Percentiles rank a stretch among this genome's conserved stretches.
These are phyloP conservation scores for Tetraselmis chui DNA, from an alignment of 139 green algal species.

Conservation along the genomic window DNA sequence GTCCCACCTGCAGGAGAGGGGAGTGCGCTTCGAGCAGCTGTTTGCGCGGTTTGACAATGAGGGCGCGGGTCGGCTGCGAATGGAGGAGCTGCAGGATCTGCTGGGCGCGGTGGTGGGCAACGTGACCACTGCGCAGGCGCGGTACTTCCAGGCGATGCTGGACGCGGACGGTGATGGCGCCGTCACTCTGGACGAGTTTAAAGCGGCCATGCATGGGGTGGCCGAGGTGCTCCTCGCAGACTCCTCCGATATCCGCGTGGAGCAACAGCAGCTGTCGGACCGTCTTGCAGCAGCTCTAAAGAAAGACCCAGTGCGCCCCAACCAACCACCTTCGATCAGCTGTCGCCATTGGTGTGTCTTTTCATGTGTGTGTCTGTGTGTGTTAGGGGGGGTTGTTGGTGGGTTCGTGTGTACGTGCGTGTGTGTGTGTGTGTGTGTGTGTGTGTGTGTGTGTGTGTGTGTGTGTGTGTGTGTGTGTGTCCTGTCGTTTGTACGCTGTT, in stretches of 20 bases:
- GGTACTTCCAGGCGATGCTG: constrained; percentile 24
- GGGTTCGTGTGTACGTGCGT: no score
- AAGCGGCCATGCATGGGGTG: background rate
- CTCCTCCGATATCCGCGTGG: background rate
- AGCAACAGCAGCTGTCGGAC: background rate
- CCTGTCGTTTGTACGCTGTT: no score
- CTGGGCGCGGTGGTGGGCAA: background rate
- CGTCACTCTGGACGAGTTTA: constrained; percentile 29
- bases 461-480: no score
- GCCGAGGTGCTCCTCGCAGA: background rate
- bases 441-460: no score
- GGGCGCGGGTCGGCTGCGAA: background rate
- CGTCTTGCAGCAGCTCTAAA: background rate
- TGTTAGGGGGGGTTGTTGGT: no score
- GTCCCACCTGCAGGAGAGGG: background rate
- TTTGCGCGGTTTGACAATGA: background rate
- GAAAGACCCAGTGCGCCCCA: background rate
- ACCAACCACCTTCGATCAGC: no score
- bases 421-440: no score
- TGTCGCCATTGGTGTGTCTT: no score
- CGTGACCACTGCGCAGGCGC: background rate
- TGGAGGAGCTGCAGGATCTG: background rate
- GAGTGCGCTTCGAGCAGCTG: background rate
- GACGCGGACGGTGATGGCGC: constrained; percentile 30
- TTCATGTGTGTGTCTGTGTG: no score